A percentile compares a stretch with the other conserved stretches of the same genome.
Evolutionary conservation across 2,329 filamentous ascomycete species (phyloP).

Genomic region (Exophiala sideris): DNA sequence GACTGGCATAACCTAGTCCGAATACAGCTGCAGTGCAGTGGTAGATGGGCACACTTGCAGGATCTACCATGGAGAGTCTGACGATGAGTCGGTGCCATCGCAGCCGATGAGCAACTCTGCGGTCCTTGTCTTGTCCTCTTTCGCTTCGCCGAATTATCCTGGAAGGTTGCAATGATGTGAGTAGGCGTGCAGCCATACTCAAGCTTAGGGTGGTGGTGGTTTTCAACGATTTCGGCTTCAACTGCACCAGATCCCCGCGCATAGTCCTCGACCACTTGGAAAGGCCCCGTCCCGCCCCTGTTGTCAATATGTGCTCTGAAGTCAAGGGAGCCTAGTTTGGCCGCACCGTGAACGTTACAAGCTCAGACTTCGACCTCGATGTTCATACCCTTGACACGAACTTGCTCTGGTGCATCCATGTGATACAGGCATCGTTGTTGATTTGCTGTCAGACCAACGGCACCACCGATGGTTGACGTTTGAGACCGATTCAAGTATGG

Average conservation of each 20-base stretch:
- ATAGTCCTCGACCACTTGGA: constrained; percentile 35
- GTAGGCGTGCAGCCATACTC: constrained; percentile 28
- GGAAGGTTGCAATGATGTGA: constrained; percentile 25
- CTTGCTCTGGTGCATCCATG: constrained; percentile 46
- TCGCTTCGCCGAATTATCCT: too few species aligned
- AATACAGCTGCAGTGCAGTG: constrained; percentile 17
- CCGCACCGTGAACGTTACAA: constrained; percentile 36
- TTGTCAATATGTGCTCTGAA: constrained; percentile 11
- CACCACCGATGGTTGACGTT: constrained; percentile 42
- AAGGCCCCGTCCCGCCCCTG: constrained; percentile 12
- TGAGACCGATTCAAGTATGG: constrained; percentile 32
- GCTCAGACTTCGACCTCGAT: constrained; percentile 50
- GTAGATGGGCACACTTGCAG: constrained; percentile 16
- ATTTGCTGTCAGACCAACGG: constrained; percentile 59
- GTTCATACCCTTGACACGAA: constrained; percentile 44
- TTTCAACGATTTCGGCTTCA: constrained; percentile 27
- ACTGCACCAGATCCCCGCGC: constrained; percentile 31
- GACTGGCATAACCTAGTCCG: constrained; percentile 17
- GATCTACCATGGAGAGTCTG: constrained; percentile 15
- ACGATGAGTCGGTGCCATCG: constrained; percentile 29
- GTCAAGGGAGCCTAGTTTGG: constrained; percentile 24
- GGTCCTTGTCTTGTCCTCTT: constrained; percentile 1
- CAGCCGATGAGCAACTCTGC: constrained; percentile 28
- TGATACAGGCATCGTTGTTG: constrained; percentile 53
- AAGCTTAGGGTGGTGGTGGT: constrained; percentile 28